Conservation (phyloP, 441 rosid genomes). For the Brassica hybrid region DNA sequence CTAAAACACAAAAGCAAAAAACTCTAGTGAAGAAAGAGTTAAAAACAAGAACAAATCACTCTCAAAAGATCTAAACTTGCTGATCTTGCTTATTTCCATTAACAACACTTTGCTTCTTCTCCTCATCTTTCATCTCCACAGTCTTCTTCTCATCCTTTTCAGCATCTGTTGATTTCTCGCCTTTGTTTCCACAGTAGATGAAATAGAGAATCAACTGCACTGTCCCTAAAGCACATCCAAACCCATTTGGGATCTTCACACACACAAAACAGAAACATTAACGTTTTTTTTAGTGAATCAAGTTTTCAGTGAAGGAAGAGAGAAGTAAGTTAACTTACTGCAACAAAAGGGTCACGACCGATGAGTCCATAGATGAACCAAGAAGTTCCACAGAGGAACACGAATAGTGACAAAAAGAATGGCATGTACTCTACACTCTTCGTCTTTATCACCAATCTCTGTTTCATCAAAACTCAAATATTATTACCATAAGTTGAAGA, state of each 20-base stretch:
- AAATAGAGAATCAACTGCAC: conserved; percentile 71
- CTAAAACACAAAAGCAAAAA: conserved; percentile 12
- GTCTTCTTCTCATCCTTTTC: conserved; percentile 38
- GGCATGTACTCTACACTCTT: conserved; percentile 98
- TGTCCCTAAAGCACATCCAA: conserved; percentile 76
- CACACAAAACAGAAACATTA: not conserved
- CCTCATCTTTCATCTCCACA: conserved; percentile 52
- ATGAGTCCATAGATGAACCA: conserved; percentile 91
- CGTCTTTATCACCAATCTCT: conserved; percentile 91
- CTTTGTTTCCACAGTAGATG: conserved; percentile 68
- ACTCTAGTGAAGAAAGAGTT: conserved; percentile 27
- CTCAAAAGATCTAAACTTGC: conserved; percentile 41
- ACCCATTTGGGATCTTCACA: conserved; percentile 83
- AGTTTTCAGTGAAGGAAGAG: not conserved
- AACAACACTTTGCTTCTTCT: conserved; percentile 29
- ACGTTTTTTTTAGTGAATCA: not conserved
- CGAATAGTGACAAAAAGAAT: conserved; percentile 87
- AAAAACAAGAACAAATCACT: conserved; percentile 14
- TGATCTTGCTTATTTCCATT: conserved; percentile 33
- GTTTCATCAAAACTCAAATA: conserved; percentile 23
- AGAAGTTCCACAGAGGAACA: conserved; percentile 89
- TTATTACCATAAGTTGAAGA: not conserved
- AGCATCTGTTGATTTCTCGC: conserved; percentile 31
- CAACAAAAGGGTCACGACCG: conserved; percentile 80
- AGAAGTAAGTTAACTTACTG: conserved; percentile 60